phyloP scores from a whole-genome alignment of 495 filamentous ascomycete genomes.

The Penicillium mononematosum region DNA sequence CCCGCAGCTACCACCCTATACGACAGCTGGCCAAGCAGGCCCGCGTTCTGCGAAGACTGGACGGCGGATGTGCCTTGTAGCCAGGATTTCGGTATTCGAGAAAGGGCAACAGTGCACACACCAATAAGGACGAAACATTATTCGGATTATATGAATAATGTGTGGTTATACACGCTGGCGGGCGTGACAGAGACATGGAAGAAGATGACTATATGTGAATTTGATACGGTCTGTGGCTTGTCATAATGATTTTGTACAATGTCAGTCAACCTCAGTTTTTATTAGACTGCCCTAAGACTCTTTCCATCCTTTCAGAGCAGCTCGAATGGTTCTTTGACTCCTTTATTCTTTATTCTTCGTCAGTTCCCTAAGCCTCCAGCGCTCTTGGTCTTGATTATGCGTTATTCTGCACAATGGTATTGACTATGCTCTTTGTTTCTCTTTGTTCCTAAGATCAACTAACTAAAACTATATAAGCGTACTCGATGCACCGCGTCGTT shows the following conservation, averaged over 20 bases:
- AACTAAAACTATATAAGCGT: background rate
- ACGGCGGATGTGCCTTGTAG: too few species aligned
- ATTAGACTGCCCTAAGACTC: conserved; percentile 56
- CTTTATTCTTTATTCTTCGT: background rate
- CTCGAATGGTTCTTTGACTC: conserved; percentile 33
- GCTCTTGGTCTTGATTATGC: background rate
- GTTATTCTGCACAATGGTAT: background rate
- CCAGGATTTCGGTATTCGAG: too few species aligned
- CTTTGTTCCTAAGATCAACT: background rate
- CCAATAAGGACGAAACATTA: too few species aligned
- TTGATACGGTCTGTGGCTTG: too few species aligned
- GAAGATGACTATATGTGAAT: too few species aligned
- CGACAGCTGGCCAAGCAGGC: background rate
- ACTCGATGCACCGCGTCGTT: background rate
- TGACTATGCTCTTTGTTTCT: background rate
- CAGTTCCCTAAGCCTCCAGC: background rate
- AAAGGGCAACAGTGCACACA: too few species aligned
- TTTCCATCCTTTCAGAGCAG: conserved; percentile 57
- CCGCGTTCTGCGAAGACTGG: too few species aligned
- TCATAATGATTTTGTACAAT: too few species aligned
- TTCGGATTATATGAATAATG: too few species aligned
- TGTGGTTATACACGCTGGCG: too few species aligned
- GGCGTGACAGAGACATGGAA: too few species aligned
- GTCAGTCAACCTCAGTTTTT: conserved; percentile 22
- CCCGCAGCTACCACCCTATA: background rate